Base-by-base conservation (phyloP, 495 filamentous ascomycete species). In the Cercophora samala region DNA sequence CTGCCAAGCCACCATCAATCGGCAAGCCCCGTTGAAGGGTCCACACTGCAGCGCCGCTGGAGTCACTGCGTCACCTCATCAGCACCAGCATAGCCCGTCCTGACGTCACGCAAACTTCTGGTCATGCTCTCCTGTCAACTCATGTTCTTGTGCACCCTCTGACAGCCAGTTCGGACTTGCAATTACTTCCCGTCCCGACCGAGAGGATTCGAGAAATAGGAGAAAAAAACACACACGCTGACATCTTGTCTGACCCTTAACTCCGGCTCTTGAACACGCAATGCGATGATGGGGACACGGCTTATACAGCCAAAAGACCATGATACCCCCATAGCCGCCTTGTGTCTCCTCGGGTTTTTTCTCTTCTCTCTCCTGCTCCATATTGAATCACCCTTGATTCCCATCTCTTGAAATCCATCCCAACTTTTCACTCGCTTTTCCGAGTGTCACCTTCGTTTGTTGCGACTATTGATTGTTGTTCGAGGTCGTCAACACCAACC, bases 201-300 rank as follows among this genome's bases (percentile, higher is more conserved):
- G 37, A 46, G 37, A 46, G 37, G 8, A 11, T 46, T 46, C 37
- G 37, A 46, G 37, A 46, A 13, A 29, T n/a, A 58, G 6, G 17
- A 24, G 15, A 53, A 58, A 62, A 63, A 63, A 65, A 63, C 37
- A 46, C 8, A 8, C 37, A 46, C 6, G 37, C 37, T 46, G 37
- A 13, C 37, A 18, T 13, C 55, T 15, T 58, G 9, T 8, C 37
- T 29, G 26, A 29, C 8, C 37, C 37, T 46, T 46, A 46, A 46
- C 37, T 46, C 37, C 37, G 37, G 1, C 37, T 46, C 13, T 1
- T 46, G 8, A 17, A 46, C 37, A 46, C 37, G 13, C 37, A 46
- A 46, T 46, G 37, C 37, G 15, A 46, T 46, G 37, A 46, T 13
- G 37, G 37, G 37, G 11, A 46, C 37, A 46, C 37, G 37, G 37